Base-by-base conservation (phyloP, 805 yeast genomes). In the Yarrowia bubula region DNA sequence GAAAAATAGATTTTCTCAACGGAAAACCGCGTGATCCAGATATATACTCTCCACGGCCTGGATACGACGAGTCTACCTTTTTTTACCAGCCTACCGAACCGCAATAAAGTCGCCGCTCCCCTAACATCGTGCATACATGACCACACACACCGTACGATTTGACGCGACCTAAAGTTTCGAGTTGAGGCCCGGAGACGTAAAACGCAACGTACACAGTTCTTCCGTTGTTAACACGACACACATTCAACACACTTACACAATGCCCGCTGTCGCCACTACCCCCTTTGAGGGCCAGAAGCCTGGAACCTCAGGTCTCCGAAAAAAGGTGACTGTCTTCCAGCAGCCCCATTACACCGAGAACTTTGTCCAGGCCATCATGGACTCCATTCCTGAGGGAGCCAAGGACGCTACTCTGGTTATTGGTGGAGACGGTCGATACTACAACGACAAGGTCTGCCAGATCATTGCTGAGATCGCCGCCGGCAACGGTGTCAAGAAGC, bases 371-470 rank as follows among this genome's bases (percentile, higher is more conserved):
- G 84, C 97, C 8, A 83, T 91, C 67, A 75, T 92, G 65, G 85
- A 84, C 65, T 84, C 98, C 41, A 92, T 93, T 70, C 98, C 98
- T 18, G 97, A 93, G 75, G 98, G 98, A 33, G 78, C 86, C 8
- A 65, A 83, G 65, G 88, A 79, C 66, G 81, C 97, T 4, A 85
- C 88, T 3, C 79, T 93, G 67, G 98, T 92, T 1, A 86, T 93
- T 69, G 99, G 99, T 67, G 99, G 99, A 67, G 99, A 93, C 75
- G 98, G 98, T 51, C 86, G 99, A 71, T 93, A 81, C 81, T 95
- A 91, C 80, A 92, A 92, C 74, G 88, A 84, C 70, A 82, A 80
- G 50, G 92, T 92, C 44, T 84, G 95, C 71, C 90, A 91, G 74
- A 78, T 87, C 73, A 93, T 93, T 71, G 88, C 90, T 39, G 78